phyloP scores from a whole-genome alignment of 169 alveolate species.

The Plasmodium vinckei region DNA sequence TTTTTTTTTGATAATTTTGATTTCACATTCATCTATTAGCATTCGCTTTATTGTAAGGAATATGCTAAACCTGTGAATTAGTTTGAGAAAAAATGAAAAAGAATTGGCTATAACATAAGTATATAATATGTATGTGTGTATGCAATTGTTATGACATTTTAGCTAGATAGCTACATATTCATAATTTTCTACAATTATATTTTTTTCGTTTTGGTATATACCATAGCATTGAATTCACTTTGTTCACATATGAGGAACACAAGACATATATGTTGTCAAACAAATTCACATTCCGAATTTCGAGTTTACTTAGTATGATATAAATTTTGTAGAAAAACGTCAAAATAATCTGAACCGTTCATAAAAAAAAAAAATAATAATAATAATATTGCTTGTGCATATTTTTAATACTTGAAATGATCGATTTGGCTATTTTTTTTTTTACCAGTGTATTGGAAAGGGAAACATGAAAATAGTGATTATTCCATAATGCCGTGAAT shows the following conservation, averaged over 20 bases:
- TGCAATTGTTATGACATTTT: background rate
- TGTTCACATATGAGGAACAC: constrained; percentile 72
- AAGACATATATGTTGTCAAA: constrained; percentile 67
- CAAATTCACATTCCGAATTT: constrained; percentile 66
- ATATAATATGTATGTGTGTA: background rate
- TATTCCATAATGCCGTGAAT: constrained; percentile 62
- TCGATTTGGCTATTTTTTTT: constrained; percentile 34
- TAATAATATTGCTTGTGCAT: background rate
- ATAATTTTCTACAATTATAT: background rate
- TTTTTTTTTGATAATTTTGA: constrained; percentile 61
- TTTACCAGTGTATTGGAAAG: constrained; percentile 65
- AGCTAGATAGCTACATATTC: background rate
- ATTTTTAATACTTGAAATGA: no score
- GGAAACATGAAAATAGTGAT: constrained; percentile 52
- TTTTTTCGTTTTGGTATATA: constrained; percentile 10
- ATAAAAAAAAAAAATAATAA: constrained; percentile 26
- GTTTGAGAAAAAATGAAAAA: no score
- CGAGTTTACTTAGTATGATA: constrained; percentile 51
- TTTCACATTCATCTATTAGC: constrained; percentile 76
- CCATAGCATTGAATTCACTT: constrained; percentile 72
- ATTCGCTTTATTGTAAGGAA: constrained; percentile 58
- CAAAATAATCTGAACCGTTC: constrained; percentile 64
- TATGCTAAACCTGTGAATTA: constrained; percentile 58
- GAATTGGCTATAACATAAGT: no score
- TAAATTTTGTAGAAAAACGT: constrained; percentile 65